Evolutionary conservation across 1,284 basidiomycete species (phyloP).

Genomic region (Trichosporon coremiiforme): DNA sequence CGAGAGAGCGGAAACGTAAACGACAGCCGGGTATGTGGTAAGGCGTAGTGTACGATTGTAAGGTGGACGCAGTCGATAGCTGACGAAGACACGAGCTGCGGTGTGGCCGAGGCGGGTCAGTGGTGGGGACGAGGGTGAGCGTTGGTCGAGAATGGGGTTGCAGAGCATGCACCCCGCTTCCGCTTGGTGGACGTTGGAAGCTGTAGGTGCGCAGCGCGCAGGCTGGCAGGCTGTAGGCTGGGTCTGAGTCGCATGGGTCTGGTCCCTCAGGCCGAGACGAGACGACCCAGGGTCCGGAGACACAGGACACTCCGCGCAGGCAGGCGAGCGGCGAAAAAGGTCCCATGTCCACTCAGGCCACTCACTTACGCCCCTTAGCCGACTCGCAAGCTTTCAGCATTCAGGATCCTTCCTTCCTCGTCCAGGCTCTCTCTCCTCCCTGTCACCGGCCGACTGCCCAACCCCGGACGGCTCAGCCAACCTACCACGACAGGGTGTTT

Average conservation of each 20-base stretch:
- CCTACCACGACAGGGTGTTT: too few species aligned
- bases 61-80: not conserved
- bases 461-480: too few species aligned
- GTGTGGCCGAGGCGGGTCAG: not conserved
- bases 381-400: too few species aligned
- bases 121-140: not conserved
- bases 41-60: not conserved
- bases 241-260: slow-evolving; percentile 8
- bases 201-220: not conserved
- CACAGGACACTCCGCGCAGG: not conserved
- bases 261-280: slow-evolving; percentile 3
- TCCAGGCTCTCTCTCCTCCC: too few species aligned
- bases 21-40: not conserved
- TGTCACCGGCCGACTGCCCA: too few species aligned
- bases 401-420: too few species aligned
- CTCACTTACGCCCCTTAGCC: not conserved
- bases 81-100: not conserved
- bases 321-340: not conserved
- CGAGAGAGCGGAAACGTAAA: not conserved
- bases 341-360: not conserved
- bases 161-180: not conserved
- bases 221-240: not conserved
- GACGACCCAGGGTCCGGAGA: slow-evolving; percentile 3
- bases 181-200: not conserved
- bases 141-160: not conserved